Evolutionary conservation across 495 filamentous ascomycete species (phyloP).

Genomic region (Tirmania nivea): DNA sequence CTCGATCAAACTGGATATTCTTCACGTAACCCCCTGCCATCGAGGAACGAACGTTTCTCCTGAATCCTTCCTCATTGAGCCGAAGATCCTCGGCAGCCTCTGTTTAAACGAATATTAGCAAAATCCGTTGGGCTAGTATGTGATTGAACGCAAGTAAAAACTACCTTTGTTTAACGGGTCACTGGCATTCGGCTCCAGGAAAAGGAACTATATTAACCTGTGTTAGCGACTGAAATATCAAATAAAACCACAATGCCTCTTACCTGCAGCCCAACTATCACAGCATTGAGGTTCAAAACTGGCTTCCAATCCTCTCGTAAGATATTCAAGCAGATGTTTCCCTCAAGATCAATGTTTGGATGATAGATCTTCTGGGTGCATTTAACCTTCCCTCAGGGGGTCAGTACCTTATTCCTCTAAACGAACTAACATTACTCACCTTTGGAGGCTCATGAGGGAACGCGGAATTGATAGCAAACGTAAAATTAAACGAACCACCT

Average conservation of each 20-base stretch:
- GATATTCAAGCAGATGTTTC: slow-evolving; percentile 95
- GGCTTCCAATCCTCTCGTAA: slow-evolving; percentile 97
- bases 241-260: slow-evolving; percentile 5
- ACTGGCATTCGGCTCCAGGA: slow-evolving; percentile 88
- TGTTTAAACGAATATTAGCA: neutral
- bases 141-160: neutral
- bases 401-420: too few relatives aligned
- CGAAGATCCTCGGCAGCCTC: slow-evolving; percentile 88
- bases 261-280: slow-evolving; percentile 85
- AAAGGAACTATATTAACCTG: slow-evolving; percentile 47
- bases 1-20: slow-evolving; percentile 50
- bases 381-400: slow-evolving; percentile 33
- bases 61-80: slow-evolving; percentile 62
- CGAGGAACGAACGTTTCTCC: slow-evolving; percentile 60
- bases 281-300: slow-evolving; percentile 85
- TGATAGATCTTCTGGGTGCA: slow-evolving; percentile 98
- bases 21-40: slow-evolving; percentile 70
- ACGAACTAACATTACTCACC: neutral
- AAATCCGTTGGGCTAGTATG: neutral
- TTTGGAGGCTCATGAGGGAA: slow-evolving; percentile 97
- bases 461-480: slow-evolving; percentile 74
- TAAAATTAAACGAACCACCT: slow-evolving; percentile 71
- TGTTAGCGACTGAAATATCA: neutral
- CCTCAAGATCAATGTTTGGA: slow-evolving; percentile 93
- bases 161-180: slow-evolving; percentile 76